phyloP scores from a whole-genome alignment of 768 basidiomycete genomes.

The Amanita subjunquillea region DNA sequence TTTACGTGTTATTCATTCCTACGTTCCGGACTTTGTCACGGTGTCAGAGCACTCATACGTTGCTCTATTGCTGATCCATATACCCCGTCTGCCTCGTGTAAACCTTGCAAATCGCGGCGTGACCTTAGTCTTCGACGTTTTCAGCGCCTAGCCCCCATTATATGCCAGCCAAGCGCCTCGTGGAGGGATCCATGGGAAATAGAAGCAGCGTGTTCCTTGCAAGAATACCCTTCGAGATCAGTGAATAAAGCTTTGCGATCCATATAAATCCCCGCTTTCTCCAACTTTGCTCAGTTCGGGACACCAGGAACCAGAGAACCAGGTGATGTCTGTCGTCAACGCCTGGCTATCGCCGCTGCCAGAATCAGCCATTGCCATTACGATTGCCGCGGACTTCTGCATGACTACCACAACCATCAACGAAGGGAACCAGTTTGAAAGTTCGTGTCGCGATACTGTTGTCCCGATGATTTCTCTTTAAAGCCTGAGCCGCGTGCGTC shows the following conservation, averaged over 20 bases:
- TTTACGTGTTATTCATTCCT: neutral
- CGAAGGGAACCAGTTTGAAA: conserved; percentile 13
- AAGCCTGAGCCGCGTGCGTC: conserved; percentile 12
- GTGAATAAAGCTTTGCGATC: neutral
- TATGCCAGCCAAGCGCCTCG: neutral
- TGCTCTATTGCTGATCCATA: conserved; percentile 1
- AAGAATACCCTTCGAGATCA: neutral
- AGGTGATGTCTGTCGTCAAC: conserved; percentile 27
- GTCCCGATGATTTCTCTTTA: conserved; percentile 29
- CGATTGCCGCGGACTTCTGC: conserved; percentile 26
- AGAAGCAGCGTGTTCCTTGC: conserved; percentile 2
- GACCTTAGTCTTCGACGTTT: neutral
- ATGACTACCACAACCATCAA: conserved; percentile 17
- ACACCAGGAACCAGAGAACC: conserved; percentile 5
- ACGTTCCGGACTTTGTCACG: neutral
- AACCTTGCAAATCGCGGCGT: neutral
- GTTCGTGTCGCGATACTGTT: conserved; percentile 23
- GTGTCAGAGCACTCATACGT: neutral
- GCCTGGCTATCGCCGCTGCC: conserved; percentile 20
- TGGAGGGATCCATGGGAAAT: neutral
- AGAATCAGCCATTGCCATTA: conserved; percentile 16
- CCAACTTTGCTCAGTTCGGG: conserved; percentile 1
- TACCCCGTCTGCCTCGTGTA: neutral
- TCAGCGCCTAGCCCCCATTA: neutral
- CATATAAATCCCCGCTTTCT: neutral